Conservation (phyloP, 2,329 filamentous ascomycete genomes). For the Ustulina deusta region DNA sequence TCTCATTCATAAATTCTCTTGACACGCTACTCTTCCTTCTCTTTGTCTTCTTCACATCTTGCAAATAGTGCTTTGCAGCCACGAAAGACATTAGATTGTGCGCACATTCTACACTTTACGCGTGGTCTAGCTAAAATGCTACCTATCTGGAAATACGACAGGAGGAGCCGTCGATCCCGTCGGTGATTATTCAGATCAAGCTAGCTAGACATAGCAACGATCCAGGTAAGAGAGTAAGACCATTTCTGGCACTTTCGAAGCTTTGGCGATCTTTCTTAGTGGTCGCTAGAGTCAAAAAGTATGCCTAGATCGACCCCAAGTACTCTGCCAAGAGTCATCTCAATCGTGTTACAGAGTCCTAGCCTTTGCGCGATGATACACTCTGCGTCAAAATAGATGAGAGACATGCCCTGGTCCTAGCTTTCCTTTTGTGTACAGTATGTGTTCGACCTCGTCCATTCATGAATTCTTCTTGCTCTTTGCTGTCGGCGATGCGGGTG, state of each 20-base stretch:
- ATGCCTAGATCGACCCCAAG: slow-evolving; percentile 81
- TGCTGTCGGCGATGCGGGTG: slow-evolving; percentile 48
- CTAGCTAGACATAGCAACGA: slow-evolving; percentile 15
- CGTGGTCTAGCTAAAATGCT: not conserved
- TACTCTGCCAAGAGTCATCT: slow-evolving; percentile 90
- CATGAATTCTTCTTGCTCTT: slow-evolving; percentile 66
- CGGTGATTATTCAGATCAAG: slow-evolving; percentile 4
- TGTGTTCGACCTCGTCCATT: slow-evolving; percentile 21
- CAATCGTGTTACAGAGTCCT: slow-evolving; percentile 91
- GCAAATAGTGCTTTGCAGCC: slow-evolving; percentile 3
- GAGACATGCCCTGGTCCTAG: slow-evolving; percentile 68
- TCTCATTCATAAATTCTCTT: slow-evolving; percentile 34
- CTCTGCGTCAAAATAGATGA: slow-evolving; percentile 88
- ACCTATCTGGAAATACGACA: not conserved
- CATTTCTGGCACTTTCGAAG: slow-evolving; percentile 85
- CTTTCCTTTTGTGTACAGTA: slow-evolving; percentile 15
- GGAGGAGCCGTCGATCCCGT: not conserved
- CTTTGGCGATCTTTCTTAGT: slow-evolving; percentile 78
- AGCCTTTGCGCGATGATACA: slow-evolving; percentile 79
- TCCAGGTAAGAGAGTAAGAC: slow-evolving; percentile 32
- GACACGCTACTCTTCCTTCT: not conserved
- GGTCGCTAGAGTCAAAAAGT: slow-evolving; percentile 88
- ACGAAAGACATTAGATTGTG: not conserved
- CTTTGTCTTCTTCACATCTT: slow-evolving; percentile 8
- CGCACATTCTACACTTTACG: not conserved